Percentiles rank a stretch among this genome's conserved stretches.
phyloP scores from a whole-genome alignment of 768 basidiomycete species.

The Podaxis sp. region DNA sequence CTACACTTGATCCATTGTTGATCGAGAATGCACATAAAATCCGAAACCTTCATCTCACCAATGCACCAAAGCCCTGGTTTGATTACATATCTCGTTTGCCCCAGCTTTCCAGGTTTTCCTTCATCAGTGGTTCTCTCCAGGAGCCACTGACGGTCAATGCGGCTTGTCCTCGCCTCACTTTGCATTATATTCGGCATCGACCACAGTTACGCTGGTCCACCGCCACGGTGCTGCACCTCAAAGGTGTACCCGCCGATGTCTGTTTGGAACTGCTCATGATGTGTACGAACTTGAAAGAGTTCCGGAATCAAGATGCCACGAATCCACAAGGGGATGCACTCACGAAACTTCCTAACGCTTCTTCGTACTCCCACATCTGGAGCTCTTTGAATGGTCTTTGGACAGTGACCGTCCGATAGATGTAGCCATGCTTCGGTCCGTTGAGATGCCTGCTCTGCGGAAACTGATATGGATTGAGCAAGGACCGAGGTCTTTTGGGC shows the following conservation, averaged over 20 bases:
- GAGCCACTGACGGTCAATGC: neutral
- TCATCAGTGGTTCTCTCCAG: neutral
- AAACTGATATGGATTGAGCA: neutral
- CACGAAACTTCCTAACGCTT: neutral
- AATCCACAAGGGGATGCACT: neutral
- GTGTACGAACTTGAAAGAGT: neutral
- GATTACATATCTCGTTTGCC: neutral
- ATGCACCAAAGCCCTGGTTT: neutral
- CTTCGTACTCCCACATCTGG: neutral
- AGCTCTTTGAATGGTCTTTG: neutral
- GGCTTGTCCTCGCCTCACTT: neutral
- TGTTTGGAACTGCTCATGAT: neutral
- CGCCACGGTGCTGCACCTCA: neutral
- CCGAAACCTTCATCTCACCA: neutral
- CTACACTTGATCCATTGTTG: neutral
- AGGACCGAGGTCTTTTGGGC: neutral
- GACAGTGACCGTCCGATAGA: neutral
- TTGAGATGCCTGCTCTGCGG: neutral
- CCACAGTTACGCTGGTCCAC: neutral
- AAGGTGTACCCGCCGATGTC: neutral
- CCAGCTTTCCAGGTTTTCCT: neutral
- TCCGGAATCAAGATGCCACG: neutral
- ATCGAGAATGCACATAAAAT: neutral
- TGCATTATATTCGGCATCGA: neutral
- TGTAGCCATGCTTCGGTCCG: neutral